phyloP scores from a whole-genome alignment of 2,329 filamentous ascomycete genomes.

The Epicoccum nigrum region DNA sequence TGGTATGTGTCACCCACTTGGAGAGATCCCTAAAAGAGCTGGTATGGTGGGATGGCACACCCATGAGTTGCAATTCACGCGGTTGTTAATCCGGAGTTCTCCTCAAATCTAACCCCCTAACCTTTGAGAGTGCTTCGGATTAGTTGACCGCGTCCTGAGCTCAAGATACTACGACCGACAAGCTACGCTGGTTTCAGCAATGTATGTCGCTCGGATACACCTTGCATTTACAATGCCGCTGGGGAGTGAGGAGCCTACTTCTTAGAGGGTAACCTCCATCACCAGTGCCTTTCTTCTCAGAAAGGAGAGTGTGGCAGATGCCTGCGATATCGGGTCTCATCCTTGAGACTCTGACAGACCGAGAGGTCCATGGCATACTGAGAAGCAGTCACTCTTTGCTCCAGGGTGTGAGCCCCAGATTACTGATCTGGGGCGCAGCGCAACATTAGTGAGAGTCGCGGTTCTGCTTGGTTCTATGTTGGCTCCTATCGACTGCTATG shows the following conservation, averaged over 20 bases:
- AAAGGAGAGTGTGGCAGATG: slow-evolving; percentile 31
- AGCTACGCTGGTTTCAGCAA: background rate
- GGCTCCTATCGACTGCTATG: slow-evolving; percentile 8
- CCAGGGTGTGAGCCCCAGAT: slow-evolving; percentile 7
- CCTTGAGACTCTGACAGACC: slow-evolving; percentile 24
- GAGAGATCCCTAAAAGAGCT: slow-evolving; percentile 13
- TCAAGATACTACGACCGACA: slow-evolving; percentile 12
- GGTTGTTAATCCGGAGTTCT: background rate
- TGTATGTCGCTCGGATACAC: slow-evolving; percentile 12
- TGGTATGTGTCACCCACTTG: slow-evolving; percentile 19
- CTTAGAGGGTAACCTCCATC: slow-evolving; percentile 29
- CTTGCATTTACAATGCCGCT: slow-evolving; percentile 13
- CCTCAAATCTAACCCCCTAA: slow-evolving; percentile 14
- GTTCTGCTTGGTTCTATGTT: slow-evolving; percentile 3
- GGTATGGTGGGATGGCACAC: slow-evolving; percentile 18
- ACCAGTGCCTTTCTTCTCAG: slow-evolving; percentile 30
- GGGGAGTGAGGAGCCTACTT: slow-evolving; percentile 25
- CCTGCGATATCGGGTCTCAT: slow-evolving; percentile 32
- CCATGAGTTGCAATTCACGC: slow-evolving; percentile 14
- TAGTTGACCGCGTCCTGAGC: slow-evolving; percentile 4
- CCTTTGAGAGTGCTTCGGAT: slow-evolving; percentile 7
- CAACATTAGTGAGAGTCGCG: slow-evolving; percentile 5
- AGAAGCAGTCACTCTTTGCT: slow-evolving; percentile 16
- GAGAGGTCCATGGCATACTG: slow-evolving; percentile 28
- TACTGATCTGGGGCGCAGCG: slow-evolving; percentile 3